Evolutionary conservation across 2,329 filamentous ascomycete species (phyloP), one percentile per base, ranked within the genome.

Genomic region (Xylariaceae sp.): DNA sequence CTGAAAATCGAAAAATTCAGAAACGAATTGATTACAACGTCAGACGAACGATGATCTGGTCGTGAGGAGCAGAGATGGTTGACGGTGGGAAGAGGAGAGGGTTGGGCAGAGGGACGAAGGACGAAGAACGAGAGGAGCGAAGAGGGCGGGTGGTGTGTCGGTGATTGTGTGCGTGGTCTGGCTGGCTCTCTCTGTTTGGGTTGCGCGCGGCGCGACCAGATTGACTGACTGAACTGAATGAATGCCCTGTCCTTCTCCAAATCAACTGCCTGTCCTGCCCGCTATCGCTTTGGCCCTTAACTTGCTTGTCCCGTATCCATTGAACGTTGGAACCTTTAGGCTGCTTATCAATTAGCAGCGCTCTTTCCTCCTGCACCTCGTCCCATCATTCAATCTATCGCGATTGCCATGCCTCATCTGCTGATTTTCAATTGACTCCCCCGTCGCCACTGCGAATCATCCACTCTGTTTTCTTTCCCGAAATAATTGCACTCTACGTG

Each of bases 121-220:
- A 48, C 38, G 40, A 47, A 54, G 36, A 51, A 41, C 41, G 44
- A 49, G 42, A 43, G 43, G 47, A 36, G 45, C 47, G 38, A 51
- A 33, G 43, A 55, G 39, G 56, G 43, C 48, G 36, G 53, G 51
- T 18, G 11, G 39, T 41, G 39, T 15, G 39, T 12, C 19, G n/a
- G 15, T 15, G 40, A 27, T 11, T 42, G 40, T 42, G 40, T 42
- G 40, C 11, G 40, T n/a, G n/a, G n/a, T n/a, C n/a, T n/a, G n/a
- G n/a, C n/a, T n/a, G n/a, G n/a, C n/a, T n/a, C n/a, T n/a, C n/a
- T 17, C 11, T 42, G 40, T 42, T n/a, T 15, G 6, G 15, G n/a
- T 15, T 41, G 39, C 15, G 39, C 10, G 39, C 39, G n/a, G 39
- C 10, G 39, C 39, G n/a, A 22, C 17, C 40, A 30, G 22, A 11